Base-by-base conservation (phyloP, 2,329 filamentous ascomycete genomes). In the Neofusicoccum kwambonambiense region DNA sequence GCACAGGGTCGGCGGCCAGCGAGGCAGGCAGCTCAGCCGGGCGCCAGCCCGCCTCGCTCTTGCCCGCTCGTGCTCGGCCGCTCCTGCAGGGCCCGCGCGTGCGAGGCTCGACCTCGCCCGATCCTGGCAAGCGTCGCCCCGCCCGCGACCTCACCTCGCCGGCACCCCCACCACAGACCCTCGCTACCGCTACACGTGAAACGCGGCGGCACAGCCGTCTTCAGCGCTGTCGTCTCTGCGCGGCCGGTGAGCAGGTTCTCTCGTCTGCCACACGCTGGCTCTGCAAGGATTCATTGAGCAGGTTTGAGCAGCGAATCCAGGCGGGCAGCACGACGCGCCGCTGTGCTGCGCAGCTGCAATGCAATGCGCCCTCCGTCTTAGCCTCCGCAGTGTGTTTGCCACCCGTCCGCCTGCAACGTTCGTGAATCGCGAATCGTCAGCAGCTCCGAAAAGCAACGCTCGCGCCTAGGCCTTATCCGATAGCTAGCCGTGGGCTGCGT, bases 311-410 rank as follows among this genome's bases (percentile, higher is more conserved):
- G 56, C 56, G 42, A 37, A 49, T 37, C 42, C 22, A 34, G 15
- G 39, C 54, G 22, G 51, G 37, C 51, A 42, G 31, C 51, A 41
- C 13, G 37, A 15, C 51, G 22, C 41, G 35, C 54, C 6, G 27
- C 27, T 7, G 27, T 15, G 13, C 37, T 45, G 42, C 56, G 42
- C 56, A 37, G 27, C 56, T 60, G 56, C 56, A 60, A 60, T 60
- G 56, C 41, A 49, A 60, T 60, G 56, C 41, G 42, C 39, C 56
- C 17, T 17, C 39, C 13, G 37, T 44, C 52, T 22, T 54, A 27
- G 35, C 51, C 17, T 12, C n/a, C 17, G 13, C 27, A 31, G n/a
- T 35, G 12, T 35, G 42, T 60, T 60, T 47, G 56, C 56, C 56
- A 47, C 56, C 56, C 56, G 41, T 31, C 9, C 27, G 31, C 42